phyloP scores from a whole-genome alignment of 2,329 filamentous ascomycete species.

The Plectosphaerella plurivora region DNA sequence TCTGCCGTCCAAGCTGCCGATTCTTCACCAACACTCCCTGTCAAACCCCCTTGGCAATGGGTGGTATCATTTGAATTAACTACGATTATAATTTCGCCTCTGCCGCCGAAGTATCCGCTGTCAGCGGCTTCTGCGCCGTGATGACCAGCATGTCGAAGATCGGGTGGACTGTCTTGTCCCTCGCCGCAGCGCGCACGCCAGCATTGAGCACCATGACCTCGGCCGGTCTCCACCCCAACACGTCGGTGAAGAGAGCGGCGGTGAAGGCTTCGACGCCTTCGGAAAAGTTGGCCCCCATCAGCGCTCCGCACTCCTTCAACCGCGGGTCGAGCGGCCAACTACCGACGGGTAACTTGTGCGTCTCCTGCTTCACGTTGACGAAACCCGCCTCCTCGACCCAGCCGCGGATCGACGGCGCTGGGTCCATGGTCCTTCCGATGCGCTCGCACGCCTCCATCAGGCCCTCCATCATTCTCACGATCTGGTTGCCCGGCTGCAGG shows the following conservation, averaged over 20 bases:
- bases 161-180: slow-evolving; percentile 21
- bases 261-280: slow-evolving; percentile 15
- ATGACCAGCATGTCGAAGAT: slow-evolving; percentile 24
- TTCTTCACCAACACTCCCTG: too few relatives aligned
- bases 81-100: too few relatives aligned
- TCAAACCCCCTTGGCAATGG: too few relatives aligned
- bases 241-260: slow-evolving; percentile 20
- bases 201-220: slow-evolving; percentile 19
- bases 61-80: too few relatives aligned
- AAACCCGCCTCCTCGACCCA: slow-evolving; percentile 25
- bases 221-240: slow-evolving; percentile 18
- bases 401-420: slow-evolving; percentile 14
- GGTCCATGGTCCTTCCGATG: slow-evolving; percentile 23
- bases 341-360: slow-evolving; percentile 23
- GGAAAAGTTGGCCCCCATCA: slow-evolving; percentile 14
- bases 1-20: too few relatives aligned
- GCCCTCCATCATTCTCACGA: slow-evolving; percentile 14
- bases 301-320: slow-evolving; percentile 32
- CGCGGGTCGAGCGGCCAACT: slow-evolving; percentile 33
- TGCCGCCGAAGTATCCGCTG: too few relatives aligned
- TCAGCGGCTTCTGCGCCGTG: slow-evolving; percentile 19
- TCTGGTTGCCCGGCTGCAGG: slow-evolving; percentile 1
- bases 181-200: slow-evolving; percentile 18
- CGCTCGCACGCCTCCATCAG: slow-evolving; percentile 18
- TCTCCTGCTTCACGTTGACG: slow-evolving; percentile 18